Percentiles rank a stretch among this genome's conserved stretches.
phyloP scores from a whole-genome alignment of 495 filamentous ascomycete species.

The Copromyces sp. region DNA sequence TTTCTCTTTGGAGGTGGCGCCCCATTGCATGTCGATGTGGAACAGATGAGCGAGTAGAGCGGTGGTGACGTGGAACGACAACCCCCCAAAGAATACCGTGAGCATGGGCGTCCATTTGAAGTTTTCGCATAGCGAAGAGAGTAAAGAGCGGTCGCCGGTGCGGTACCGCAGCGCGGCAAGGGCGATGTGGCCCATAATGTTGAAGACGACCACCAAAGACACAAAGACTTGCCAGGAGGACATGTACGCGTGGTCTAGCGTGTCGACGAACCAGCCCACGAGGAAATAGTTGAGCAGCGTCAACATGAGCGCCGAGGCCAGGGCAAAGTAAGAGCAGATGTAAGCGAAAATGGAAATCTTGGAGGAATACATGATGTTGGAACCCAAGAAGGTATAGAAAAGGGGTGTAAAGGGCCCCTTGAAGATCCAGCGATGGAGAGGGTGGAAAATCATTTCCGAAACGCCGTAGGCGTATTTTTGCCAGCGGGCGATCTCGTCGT shows the following conservation, averaged over 20 bases:
- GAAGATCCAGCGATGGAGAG: slow-evolving; percentile 48
- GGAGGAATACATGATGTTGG: slow-evolving; percentile 55
- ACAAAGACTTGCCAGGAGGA: slow-evolving; percentile 61
- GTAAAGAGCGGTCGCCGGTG: slow-evolving; percentile 39
- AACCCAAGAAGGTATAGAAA: slow-evolving; percentile 52
- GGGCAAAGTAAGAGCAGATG: slow-evolving; percentile 69
- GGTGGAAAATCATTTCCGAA: slow-evolving; percentile 65
- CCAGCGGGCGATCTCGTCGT: slow-evolving; percentile 68
- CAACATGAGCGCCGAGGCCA: slow-evolving; percentile 61
- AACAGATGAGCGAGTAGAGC: slow-evolving; percentile 54
- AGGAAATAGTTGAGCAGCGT: slow-evolving; percentile 64
- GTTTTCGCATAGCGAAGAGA: slow-evolving; percentile 48
- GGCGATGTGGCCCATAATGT: slow-evolving; percentile 49
- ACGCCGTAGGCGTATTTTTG: slow-evolving; percentile 76
- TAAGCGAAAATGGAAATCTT: slow-evolving; percentile 70
- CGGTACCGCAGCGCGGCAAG: slow-evolving; percentile 52
- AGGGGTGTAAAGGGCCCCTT: slow-evolving; percentile 58
- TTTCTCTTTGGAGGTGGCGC: slow-evolving; percentile 53
- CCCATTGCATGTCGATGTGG: slow-evolving; percentile 57
- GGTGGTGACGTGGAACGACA: slow-evolving; percentile 53
- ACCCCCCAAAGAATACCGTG: slow-evolving; percentile 52
- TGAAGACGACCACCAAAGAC: slow-evolving; percentile 55
- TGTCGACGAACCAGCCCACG: slow-evolving; percentile 56
- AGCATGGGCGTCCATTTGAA: slow-evolving; percentile 59
- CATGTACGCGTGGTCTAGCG: slow-evolving; percentile 57